These are phyloP conservation scores for Trichophyton rubrum DNA, from an alignment of 2,329 filamentous ascomycete species.

Conservation along the genomic window DNA sequence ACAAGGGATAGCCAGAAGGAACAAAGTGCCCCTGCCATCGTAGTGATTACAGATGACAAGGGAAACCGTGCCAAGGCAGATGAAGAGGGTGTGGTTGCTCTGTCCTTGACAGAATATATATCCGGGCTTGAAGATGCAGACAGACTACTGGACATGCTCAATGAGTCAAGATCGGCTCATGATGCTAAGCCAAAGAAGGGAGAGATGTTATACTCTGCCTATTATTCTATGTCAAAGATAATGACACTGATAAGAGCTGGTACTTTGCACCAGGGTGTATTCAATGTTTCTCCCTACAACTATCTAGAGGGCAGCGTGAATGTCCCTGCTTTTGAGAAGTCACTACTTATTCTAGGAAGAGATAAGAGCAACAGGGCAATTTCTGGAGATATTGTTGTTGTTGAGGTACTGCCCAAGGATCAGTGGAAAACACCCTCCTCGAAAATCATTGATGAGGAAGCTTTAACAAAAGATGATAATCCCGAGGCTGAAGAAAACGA, in stretches of 20 bases:
- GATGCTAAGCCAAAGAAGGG: constrained; percentile 52
- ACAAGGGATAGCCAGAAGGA: constrained; percentile 42
- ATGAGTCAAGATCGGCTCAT: constrained; percentile 58
- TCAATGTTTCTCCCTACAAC: constrained; percentile 95
- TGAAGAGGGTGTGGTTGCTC: constrained; percentile 57
- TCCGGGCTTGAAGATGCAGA: constrained; percentile 70
- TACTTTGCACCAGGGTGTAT: constrained; percentile 82
- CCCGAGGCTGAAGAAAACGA: constrained; percentile 65
- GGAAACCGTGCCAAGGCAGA: constrained; percentile 76
- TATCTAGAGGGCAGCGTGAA: constrained; percentile 90
- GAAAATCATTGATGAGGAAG: constrained; percentile 90
- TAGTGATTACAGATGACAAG: constrained; percentile 89
- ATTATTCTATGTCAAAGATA: constrained; percentile 79
- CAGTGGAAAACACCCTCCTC: constrained; percentile 96
- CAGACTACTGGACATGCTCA: constrained; percentile 84
- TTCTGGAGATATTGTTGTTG: constrained; percentile 81
- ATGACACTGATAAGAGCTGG: constrained; percentile 86
- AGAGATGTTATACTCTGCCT: constrained; percentile 74
- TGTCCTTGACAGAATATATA: constrained; percentile 67
- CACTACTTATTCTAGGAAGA: constrained; percentile 73
- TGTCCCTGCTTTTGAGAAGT: constrained; percentile 78
- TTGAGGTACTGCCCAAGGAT: constrained; percentile 83
- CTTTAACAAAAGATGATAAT: constrained; percentile 84
- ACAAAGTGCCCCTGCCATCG: constrained; percentile 57
- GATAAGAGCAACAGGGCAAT: constrained; percentile 95